Base-by-base conservation (phyloP, 2,329 filamentous ascomycete species). In the Cadophora sp. region DNA sequence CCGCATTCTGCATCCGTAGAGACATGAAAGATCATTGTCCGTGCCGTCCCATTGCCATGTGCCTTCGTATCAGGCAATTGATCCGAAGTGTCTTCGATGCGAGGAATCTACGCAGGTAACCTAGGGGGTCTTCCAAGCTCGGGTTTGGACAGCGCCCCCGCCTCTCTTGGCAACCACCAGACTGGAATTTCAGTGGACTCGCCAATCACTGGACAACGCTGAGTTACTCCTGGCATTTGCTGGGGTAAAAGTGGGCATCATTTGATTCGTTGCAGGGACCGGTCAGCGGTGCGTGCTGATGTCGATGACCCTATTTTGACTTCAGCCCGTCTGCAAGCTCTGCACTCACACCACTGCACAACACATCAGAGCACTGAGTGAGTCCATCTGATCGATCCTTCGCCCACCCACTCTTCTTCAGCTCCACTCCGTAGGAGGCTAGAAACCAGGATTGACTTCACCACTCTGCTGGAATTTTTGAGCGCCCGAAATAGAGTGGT, bases 281-380 rank as follows among this genome's bases (percentile, higher is more conserved):
- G 11, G 29, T 19, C 14, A 7, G 26, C 51, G 29, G 29, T 19
- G 12, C 27, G 27, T 55, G 51, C 51, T 3, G 26, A 4, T 29
- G 19, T 37, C 27, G 53, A 58, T 11, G 53, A 58, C 53, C 53
- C 53, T 58, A 58, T 37, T 58, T 58, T 58, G 53, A 58, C 53
- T 34, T 58, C 53, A 37, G 19, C 29, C 53, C 53, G 37, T 37
- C 53, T 22, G 19, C n/a, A 24, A 43, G 37, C 37, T 43, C 37
- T 43, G 37, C 37, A 9, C 7, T 43, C n/a, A 16, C 31, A 34
- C 31, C 31, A 34, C 31, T 34, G 31, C 31, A 34, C 31, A 5
- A 11, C 31, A 34, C 31, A 34, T 5, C 5, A 34, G 5, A 11
- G 31, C 27, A 56, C 5, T 6, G 27, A 22, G 22, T 7, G 9